Conservation (phyloP, 441 rosid genomes). For the Aleurites moluccanus region DNA sequence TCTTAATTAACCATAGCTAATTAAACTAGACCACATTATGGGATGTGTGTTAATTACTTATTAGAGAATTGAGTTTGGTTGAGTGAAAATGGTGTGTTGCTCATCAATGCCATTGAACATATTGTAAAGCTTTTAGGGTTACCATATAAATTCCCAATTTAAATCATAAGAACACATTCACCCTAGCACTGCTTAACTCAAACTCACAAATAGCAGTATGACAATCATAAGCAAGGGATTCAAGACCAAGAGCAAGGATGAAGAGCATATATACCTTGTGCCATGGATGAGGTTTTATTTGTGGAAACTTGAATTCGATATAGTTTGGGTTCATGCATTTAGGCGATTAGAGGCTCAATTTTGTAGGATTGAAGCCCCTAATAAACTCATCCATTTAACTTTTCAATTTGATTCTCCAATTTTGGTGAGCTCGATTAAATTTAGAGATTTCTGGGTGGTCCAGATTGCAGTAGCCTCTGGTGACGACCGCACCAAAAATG, state of each 20-base stretch:
- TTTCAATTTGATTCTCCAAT: too few species aligned
- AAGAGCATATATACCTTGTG: constrained; percentile 69
- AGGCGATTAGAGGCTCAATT: too few species aligned
- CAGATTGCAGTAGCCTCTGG: too few species aligned
- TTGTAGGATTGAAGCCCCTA: too few species aligned
- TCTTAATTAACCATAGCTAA: background rate
- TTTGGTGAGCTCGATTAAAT: too few species aligned
- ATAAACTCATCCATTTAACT: too few species aligned
- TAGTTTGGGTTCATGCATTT: constrained; percentile 99
- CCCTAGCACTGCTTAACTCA: background rate
- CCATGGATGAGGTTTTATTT: too few species aligned
- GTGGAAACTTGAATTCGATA: constrained; percentile 96
- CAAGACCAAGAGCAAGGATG: background rate
- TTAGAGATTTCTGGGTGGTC: too few species aligned
- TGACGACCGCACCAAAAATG: too few species aligned
- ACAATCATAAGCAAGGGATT: background rate
- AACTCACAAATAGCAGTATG: background rate
- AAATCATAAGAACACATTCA: background rate
- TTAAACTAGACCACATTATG: constrained; percentile 15
- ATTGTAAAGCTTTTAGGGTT: constrained; percentile 41
- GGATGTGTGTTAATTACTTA: constrained; percentile 25
- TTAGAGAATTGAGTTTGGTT: constrained; percentile 33
- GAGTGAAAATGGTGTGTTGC: constrained; percentile 61
- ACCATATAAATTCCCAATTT: background rate
- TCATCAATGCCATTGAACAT: constrained; percentile 79